A percentile compares a stretch with the other conserved stretches of the same genome.
Conservation (phyloP, 2,329 filamentous ascomycete species). For the Penicillium sp. region DNA sequence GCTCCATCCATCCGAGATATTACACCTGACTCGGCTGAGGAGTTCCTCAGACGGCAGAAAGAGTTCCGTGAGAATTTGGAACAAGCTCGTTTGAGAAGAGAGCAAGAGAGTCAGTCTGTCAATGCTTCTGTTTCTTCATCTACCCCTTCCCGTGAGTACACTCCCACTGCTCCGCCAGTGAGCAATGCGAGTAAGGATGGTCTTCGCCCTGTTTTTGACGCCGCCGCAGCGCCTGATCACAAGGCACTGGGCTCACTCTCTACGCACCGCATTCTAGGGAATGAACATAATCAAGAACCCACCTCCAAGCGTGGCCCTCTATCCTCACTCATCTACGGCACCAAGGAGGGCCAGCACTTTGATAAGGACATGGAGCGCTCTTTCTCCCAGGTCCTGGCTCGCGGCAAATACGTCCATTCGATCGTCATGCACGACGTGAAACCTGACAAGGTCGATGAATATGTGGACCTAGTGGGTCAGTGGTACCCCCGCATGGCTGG, state of each 20-base stretch:
- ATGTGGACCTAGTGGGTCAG: constrained; percentile 78
- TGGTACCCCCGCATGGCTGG: constrained; percentile 92
- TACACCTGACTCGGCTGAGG: constrained; percentile 64
- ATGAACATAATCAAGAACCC: constrained; percentile 59
- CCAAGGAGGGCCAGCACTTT: constrained; percentile 87
- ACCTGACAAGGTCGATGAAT: constrained; percentile 92
- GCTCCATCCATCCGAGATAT: constrained; percentile 84
- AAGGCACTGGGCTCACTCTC: constrained; percentile 60
- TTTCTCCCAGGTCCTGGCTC: constrained; percentile 89
- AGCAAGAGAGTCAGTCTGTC: constrained; percentile 76
- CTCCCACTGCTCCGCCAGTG: constrained; percentile 45
- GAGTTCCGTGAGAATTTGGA: constrained; percentile 79
- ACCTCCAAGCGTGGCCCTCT: constrained; percentile 67
- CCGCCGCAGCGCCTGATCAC: constrained; percentile 40
- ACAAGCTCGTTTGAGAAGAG: constrained; percentile 69
- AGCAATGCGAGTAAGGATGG: constrained; percentile 44
- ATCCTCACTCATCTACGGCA: constrained; percentile 91
- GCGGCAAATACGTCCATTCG: constrained; percentile 97
- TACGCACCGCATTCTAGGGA: constrained; percentile 49
- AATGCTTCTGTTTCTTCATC: constrained; percentile 47
- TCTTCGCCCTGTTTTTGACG: constrained; percentile 36
- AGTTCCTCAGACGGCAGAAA: constrained; percentile 80
- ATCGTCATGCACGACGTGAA: constrained; percentile 96
- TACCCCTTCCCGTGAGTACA: constrained; percentile 40
- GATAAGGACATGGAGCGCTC: constrained; percentile 94